Conservation (phyloP, 352 stramenopile species). For the Pythium phragmitis region DNA sequence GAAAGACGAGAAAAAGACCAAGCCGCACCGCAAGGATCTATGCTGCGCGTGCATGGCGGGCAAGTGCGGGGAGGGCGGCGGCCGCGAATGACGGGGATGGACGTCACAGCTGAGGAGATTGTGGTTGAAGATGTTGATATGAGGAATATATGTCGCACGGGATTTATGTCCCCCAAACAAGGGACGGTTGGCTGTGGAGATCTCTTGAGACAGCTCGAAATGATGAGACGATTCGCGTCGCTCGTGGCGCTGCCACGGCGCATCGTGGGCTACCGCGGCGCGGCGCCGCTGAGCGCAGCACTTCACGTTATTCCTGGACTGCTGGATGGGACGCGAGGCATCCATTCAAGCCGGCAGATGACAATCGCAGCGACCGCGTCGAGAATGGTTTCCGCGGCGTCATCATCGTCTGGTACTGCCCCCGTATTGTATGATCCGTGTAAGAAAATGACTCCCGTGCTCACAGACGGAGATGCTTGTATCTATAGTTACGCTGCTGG, state of each 20-base stretch:
- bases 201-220: not conserved
- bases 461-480: no score
- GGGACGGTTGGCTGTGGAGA: not conserved
- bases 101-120: not conserved
- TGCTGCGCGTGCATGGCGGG: constrained; percentile 28
- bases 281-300: no score
- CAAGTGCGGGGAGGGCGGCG: constrained; percentile 12
- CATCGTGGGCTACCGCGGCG: not conserved
- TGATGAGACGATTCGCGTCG: not conserved
- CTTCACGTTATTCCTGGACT: not conserved
- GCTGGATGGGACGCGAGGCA: not conserved
- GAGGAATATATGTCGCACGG: not conserved
- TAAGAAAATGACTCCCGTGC: no score
- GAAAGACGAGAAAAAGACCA: constrained; percentile 16
- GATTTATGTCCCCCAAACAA: no score
- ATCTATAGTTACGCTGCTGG: constrained; percentile 9
- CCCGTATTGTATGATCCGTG: not conserved
- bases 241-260: not conserved
- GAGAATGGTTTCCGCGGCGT: not conserved
- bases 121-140: not conserved
- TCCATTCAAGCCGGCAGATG: not conserved
- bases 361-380: not conserved
- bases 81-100: no score
- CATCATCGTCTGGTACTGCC: not conserved
- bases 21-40: constrained; percentile 25